Conservation (phyloP, 2,329 filamentous ascomycete genomes). For the Hypocrella siamensis region DNA sequence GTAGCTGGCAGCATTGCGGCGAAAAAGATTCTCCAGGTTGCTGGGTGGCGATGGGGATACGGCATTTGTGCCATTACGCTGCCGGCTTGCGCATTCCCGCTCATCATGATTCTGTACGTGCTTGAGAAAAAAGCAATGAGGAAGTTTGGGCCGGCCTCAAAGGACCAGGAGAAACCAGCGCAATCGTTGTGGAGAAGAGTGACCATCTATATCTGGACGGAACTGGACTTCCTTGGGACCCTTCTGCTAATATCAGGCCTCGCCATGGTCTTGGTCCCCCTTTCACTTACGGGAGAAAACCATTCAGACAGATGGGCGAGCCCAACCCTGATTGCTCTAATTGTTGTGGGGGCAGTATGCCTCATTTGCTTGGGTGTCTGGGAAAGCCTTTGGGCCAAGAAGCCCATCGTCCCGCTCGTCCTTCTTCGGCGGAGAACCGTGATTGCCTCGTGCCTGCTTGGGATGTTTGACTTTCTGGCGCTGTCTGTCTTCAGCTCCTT, state of each 20-base stretch:
- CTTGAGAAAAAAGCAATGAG: constrained; percentile 14
- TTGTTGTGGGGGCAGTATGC: constrained; percentile 14
- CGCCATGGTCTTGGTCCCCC: constrained; percentile 17
- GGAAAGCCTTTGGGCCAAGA: constrained; percentile 19
- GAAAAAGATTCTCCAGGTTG: constrained; percentile 17
- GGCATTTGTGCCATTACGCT: constrained; percentile 24
- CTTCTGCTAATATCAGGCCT: constrained; percentile 17
- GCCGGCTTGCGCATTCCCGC: constrained; percentile 15
- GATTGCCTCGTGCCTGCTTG: constrained; percentile 19
- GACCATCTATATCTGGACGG: constrained; percentile 10
- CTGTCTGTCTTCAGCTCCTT: constrained; percentile 23
- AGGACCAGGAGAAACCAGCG: constrained; percentile 3
- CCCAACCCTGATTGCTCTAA: constrained; percentile 18
- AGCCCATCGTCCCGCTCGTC: constrained; percentile 21
- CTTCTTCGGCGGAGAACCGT: constrained; percentile 21
- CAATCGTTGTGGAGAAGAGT: constrained; percentile 8
- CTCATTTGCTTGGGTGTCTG: constrained; percentile 15
- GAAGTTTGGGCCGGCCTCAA: constrained; percentile 6
- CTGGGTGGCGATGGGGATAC: constrained; percentile 25
- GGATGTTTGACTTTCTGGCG: constrained; percentile 19
- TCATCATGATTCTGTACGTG: constrained; percentile 16
- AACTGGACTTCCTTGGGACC: constrained; percentile 18
- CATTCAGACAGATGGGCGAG: constrained; percentile 16
- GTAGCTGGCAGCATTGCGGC: constrained; percentile 16
- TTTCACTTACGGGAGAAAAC: constrained; percentile 19